phyloP scores from a whole-genome alignment of 2,329 filamentous ascomycete species.

The Colletotrichum tanaceti region DNA sequence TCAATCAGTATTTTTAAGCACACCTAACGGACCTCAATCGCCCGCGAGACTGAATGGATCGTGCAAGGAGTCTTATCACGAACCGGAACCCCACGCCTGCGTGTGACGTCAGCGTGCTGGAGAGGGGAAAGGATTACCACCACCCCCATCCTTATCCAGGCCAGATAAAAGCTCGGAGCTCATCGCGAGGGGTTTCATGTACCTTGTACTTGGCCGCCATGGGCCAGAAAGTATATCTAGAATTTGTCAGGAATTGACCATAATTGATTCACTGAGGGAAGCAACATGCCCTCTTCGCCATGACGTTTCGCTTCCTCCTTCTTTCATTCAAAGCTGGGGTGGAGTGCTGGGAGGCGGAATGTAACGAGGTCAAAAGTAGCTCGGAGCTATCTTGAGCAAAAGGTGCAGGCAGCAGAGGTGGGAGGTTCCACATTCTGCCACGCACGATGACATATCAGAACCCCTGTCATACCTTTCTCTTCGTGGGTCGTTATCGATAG shows the following conservation, averaged over 20 bases:
- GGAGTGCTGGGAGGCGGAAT: background rate
- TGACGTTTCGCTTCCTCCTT: conserved; percentile 25
- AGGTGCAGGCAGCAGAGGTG: background rate
- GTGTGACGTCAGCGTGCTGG: conserved; percentile 45
- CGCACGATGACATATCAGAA: conserved; percentile 23
- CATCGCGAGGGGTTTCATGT: conserved; percentile 54
- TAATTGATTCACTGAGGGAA: background rate
- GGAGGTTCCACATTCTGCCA: conserved; percentile 5
- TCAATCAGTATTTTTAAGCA: background rate
- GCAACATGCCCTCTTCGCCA: conserved; percentile 52
- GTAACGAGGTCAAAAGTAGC: conserved; percentile 37
- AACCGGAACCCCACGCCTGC: conserved; percentile 69
- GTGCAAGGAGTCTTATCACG: conserved; percentile 23
- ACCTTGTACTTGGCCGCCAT: conserved; percentile 77
- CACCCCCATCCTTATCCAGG: conserved; percentile 21
- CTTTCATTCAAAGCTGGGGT: background rate
- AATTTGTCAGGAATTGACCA: background rate
- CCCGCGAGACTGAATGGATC: background rate
- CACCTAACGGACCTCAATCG: background rate
- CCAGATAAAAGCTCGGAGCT: conserved; percentile 34
- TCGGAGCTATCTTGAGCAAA: conserved; percentile 29
- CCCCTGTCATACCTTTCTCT: background rate
- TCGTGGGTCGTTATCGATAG: background rate
- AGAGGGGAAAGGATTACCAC: background rate
- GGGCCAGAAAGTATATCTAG: conserved; percentile 72